A percentile compares a stretch with the other conserved stretches of the same genome.
Conservation (phyloP, 768 basidiomycete species). For the Obba rivulosa region DNA sequence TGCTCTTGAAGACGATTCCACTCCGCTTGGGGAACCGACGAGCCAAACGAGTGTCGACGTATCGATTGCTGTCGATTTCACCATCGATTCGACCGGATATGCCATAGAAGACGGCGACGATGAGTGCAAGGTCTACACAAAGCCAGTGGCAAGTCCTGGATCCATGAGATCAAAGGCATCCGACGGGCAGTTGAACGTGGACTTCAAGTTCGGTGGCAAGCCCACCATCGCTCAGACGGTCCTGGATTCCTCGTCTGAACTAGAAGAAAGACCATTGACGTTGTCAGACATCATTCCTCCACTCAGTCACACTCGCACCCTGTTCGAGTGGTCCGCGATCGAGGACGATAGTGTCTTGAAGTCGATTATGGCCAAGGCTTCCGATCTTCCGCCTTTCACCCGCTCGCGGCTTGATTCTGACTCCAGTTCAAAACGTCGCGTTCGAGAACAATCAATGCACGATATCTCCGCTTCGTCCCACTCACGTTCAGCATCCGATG, state of each 20-base stretch:
- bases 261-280: constrained; percentile 38
- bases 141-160: constrained; percentile 9
- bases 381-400: constrained; percentile 19
- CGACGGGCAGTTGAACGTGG: constrained; percentile 60
- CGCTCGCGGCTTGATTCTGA: constrained; percentile 37
- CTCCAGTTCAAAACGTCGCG: constrained; percentile 32
- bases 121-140: constrained; percentile 27
- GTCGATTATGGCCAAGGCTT: constrained; percentile 20
- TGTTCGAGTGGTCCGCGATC: constrained; percentile 39
- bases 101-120: constrained; percentile 24
- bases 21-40: constrained; percentile 7
- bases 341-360: constrained; percentile 26
- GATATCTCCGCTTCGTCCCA: constrained; percentile 25
- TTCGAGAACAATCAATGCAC: constrained; percentile 10
- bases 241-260: constrained; percentile 2
- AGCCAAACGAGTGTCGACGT: constrained; percentile 12
- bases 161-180: constrained; percentile 44
- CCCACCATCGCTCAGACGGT: constrained; percentile 12
- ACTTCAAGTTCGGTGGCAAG: constrained; percentile 72
- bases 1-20: constrained; percentile 8
- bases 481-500: constrained; percentile 37
- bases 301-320: constrained; percentile 41
- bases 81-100: constrained; percentile 7
- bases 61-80: constrained; percentile 19
- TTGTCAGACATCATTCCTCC: constrained; percentile 77